Percentiles rank a stretch among this genome's conserved stretches.
Evolutionary conservation across 129 eudicot species (phyloP).

Genomic region (Apium graveolens): DNA sequence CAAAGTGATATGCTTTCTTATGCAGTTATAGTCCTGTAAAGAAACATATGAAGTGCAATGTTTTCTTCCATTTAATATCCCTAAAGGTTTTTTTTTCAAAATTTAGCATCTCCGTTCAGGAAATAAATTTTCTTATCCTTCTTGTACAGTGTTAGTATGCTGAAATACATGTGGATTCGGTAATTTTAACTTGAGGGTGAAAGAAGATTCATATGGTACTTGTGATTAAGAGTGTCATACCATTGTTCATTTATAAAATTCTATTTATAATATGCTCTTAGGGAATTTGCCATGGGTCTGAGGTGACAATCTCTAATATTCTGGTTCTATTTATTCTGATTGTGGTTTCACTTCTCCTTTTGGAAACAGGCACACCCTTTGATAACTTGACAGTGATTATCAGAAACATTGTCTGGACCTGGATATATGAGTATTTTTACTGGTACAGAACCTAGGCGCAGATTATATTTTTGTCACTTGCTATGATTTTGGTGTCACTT

Average conservation of each 20-base stretch:
- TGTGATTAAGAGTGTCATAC: not conserved
- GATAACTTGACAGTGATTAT: conserved; percentile 91
- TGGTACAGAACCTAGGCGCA: conserved; percentile 99
- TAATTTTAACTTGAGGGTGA: too few species aligned
- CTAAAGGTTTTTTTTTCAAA: not conserved
- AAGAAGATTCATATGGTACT: too few species aligned
- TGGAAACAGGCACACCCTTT: conserved; percentile 75
- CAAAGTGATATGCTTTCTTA: not conserved
- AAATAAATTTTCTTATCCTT: too few species aligned
- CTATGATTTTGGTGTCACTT: conserved; percentile 96
- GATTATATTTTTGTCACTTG: conserved; percentile 95
- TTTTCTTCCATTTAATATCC: not conserved
- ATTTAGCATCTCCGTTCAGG: not conserved
- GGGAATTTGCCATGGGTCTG: not conserved
- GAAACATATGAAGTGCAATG: not conserved
- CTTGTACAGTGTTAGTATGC: too few species aligned
- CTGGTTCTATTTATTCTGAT: not conserved
- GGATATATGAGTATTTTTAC: conserved; percentile 77
- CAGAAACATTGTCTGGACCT: conserved; percentile 49
- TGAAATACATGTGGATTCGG: not conserved
- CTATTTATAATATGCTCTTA: not conserved
- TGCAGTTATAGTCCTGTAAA: not conserved
- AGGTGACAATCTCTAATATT: not conserved
- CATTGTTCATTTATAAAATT: not conserved
- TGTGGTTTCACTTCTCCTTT: conserved; percentile 15